Percentiles rank a stretch among this genome's conserved stretches.
These are phyloP conservation scores for Boletellus ananas DNA, from an alignment of 768 basidiomycete species.

Conservation along the genomic window DNA sequence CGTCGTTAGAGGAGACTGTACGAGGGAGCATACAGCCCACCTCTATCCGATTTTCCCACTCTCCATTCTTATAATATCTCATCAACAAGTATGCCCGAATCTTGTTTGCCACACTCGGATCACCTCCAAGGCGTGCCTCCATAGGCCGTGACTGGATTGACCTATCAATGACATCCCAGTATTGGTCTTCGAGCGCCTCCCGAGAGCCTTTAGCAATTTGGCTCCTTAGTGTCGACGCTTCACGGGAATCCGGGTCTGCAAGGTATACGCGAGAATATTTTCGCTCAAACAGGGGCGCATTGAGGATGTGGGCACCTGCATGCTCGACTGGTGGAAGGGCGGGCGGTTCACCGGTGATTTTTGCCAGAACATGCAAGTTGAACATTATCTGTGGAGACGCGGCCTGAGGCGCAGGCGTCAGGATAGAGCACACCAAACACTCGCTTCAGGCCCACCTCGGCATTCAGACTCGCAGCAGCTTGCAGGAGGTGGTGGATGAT, in stretches of 20 bases:
- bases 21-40: slow-evolving; percentile 38
- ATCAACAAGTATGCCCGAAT: slow-evolving; percentile 85
- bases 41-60: slow-evolving; percentile 87
- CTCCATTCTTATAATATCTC: slow-evolving; percentile 72
- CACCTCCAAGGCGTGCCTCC: slow-evolving; percentile 86
- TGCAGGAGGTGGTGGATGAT: slow-evolving; percentile 69
- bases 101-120: slow-evolving; percentile 86
- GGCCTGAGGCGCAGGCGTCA: slow-evolving; percentile 32
- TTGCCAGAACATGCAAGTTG: slow-evolving; percentile 68
- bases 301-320: slow-evolving; percentile 77
- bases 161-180: slow-evolving; percentile 78
- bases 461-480: slow-evolving; percentile 55
- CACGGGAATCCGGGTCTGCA: slow-evolving; percentile 57
- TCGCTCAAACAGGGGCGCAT: slow-evolving; percentile 74
- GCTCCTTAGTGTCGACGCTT: slow-evolving; percentile 59
- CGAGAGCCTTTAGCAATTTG: slow-evolving; percentile 77
- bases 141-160: slow-evolving; percentile 77
- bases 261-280: slow-evolving; percentile 81
- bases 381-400: slow-evolving; percentile 59
- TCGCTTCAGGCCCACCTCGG: slow-evolving; percentile 42
- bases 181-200: slow-evolving; percentile 85
- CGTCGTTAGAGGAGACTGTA: background rate
- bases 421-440: background rate
- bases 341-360: slow-evolving; percentile 75
- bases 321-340: slow-evolving; percentile 73